Evolutionary conservation across 1,284 basidiomycete genomes (phyloP).

Genomic region (Ustilago cynodontis): DNA sequence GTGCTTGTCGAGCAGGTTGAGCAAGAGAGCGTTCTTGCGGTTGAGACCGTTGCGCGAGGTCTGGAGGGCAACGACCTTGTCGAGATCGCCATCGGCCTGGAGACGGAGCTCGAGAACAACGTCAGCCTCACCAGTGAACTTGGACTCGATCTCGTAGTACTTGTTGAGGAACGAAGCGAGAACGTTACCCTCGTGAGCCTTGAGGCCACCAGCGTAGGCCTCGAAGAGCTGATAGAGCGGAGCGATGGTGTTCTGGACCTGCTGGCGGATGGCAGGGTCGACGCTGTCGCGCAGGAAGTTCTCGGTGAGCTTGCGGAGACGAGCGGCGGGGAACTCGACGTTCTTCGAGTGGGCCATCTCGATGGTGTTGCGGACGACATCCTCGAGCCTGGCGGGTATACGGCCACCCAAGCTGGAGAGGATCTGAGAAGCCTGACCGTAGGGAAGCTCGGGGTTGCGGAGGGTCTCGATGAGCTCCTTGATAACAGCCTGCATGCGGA

Average conservation of each 20-base stretch:
- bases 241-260: conserved; percentile 75
- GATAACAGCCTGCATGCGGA: conserved; percentile 78
- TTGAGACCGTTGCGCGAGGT: conserved; percentile 95
- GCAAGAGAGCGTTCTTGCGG: conserved; percentile 89
- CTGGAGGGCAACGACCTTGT: conserved; percentile 87
- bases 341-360: conserved; percentile 81
- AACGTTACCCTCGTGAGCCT: conserved; percentile 84
- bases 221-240: conserved; percentile 84
- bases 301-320: conserved; percentile 86
- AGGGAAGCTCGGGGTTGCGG: conserved; percentile 87
- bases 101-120: conserved; percentile 90
- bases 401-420: conserved; percentile 91
- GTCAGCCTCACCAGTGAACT: conserved; percentile 92
- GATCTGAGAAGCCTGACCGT: conserved; percentile 84
- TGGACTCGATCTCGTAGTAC: conserved; percentile 87
- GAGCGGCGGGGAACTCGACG: conserved; percentile 83
- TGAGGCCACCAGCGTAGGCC: conserved; percentile 84
- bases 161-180: conserved; percentile 80
- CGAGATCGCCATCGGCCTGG: conserved; percentile 89
- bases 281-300: conserved; percentile 86
- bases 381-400: conserved; percentile 83
- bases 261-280: conserved; percentile 58
- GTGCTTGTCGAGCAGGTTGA: conserved; percentile 82
- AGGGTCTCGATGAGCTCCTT: conserved; percentile 85
- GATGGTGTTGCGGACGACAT: conserved; percentile 82